Conservation (phyloP, 2,329 filamentous ascomycete genomes). For the Myrmaecium sp. region DNA sequence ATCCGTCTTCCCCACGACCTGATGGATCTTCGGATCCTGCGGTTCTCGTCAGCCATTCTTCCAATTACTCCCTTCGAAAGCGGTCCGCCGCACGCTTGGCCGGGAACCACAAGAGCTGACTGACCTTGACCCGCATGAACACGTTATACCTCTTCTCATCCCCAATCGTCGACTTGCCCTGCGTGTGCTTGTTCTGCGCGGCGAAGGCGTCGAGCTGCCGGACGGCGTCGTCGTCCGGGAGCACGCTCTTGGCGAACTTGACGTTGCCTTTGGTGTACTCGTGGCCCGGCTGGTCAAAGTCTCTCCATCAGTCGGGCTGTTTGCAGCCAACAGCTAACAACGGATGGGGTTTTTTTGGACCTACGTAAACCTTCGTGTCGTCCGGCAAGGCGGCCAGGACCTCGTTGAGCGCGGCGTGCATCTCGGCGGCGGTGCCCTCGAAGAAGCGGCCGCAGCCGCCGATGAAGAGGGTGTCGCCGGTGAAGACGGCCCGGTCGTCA, state of each 20-base stretch:
- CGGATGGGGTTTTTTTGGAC: slow-evolving; percentile 14
- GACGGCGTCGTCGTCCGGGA: slow-evolving; percentile 52
- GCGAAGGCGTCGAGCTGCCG: slow-evolving; percentile 64
- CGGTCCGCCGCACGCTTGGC: too few relatives aligned
- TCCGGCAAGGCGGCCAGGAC: slow-evolving; percentile 66
- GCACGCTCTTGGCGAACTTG: slow-evolving; percentile 65
- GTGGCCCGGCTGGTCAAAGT: slow-evolving; percentile 57
- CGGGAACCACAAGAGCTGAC: not conserved
- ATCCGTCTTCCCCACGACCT: slow-evolving; percentile 64
- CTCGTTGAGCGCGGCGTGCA: slow-evolving; percentile 85
- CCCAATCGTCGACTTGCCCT: slow-evolving; percentile 90
- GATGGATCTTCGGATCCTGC: slow-evolving; percentile 70
- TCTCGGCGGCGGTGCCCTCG: slow-evolving; percentile 67
- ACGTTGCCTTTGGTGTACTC: slow-evolving; percentile 98
- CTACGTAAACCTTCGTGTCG: slow-evolving; percentile 79
- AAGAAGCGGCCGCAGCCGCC: slow-evolving; percentile 93
- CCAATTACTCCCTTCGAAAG: not conserved
- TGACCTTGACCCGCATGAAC: slow-evolving; percentile 28
- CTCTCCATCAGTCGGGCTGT: slow-evolving; percentile 1
- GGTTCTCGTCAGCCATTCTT: slow-evolving; percentile 53
- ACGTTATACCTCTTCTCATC: slow-evolving; percentile 99
- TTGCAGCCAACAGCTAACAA: not conserved
- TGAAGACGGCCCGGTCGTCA: slow-evolving; percentile 66
- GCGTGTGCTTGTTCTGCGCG: slow-evolving; percentile 67
- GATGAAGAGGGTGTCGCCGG: slow-evolving; percentile 91